Evolutionary conservation across 192 early-diverging fungal species (phyloP).

Genomic region (Coemansia sp.): DNA sequence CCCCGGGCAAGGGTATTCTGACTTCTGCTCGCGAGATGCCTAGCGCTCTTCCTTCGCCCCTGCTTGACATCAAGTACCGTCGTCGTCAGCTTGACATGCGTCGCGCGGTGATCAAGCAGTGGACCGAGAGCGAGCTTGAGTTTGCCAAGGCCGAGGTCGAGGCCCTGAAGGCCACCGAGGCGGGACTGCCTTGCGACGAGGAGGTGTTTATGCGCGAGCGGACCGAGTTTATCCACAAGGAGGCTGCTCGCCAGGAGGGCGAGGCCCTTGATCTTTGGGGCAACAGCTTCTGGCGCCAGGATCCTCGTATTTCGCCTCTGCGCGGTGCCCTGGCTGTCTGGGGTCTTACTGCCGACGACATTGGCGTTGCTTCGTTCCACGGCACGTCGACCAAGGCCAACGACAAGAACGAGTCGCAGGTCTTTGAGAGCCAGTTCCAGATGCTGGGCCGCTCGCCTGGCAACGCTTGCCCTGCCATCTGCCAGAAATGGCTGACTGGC

Average conservation of each 20-base stretch:
- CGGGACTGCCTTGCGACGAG: conserved; percentile 55
- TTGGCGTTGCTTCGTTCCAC: conserved; percentile 93
- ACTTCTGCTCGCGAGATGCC: conserved; percentile 82
- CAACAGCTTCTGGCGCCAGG: conserved; percentile 72
- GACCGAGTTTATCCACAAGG: conserved; percentile 59
- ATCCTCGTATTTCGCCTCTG: conserved; percentile 75
- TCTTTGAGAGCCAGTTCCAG: conserved; percentile 81
- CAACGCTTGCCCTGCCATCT: conserved; percentile 74
- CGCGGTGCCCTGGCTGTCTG: conserved; percentile 85
- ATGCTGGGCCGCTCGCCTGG: conserved; percentile 84
- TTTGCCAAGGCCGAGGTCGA: conserved; percentile 30
- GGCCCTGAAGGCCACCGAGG: conserved; percentile 24
- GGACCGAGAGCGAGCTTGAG: conserved; percentile 39
- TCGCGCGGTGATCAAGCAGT: conserved; percentile 28
- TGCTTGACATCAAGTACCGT: conserved; percentile 86
- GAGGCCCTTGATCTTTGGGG: conserved; percentile 76
- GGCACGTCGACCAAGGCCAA: conserved; percentile 94
- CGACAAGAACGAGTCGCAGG: conserved; percentile 89
- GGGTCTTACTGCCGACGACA: conserved; percentile 90
- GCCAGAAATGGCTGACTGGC: conserved; percentile 94
- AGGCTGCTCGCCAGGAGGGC: conserved; percentile 75
- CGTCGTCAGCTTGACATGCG: conserved; percentile 60
- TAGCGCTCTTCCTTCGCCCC: conserved; percentile 62
- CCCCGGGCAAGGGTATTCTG: conserved; percentile 88
- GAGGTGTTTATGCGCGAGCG: conserved; percentile 32